Base-by-base conservation (phyloP, 768 basidiomycete species). In the Termitomyces sp. region DNA sequence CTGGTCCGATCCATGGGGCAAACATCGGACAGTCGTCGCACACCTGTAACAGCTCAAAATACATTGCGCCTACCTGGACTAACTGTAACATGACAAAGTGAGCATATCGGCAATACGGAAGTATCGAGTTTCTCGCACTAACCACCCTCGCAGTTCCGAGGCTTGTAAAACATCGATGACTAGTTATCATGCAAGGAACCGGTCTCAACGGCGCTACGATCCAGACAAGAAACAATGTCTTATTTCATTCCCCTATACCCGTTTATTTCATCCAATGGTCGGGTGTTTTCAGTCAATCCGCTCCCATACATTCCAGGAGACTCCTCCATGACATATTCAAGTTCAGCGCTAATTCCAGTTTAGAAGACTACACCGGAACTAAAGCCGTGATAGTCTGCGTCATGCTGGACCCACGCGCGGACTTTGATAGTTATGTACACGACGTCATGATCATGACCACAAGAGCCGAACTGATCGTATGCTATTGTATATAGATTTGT, bases 1-100 rank as follows among this genome's bases (percentile, higher is more conserved):
- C 37, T 95, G 92, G 92, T 68, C 69, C 58, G 94, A 95, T 71
- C 88, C 86, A 59, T 95, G 86, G 86, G 84, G 82, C 46, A 82
- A 81, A 62, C 78, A 86, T 57, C 82, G 93, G 60, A 84, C 87
- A 47, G 86, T 95, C 16, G 68, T 90, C 59, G 87, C 77, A 23
- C 76, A 67, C 66, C 70, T 70, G 63, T 76, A 69, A 77, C 69
- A 21, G 17, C 27, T 41, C 38, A 37, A 27, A 49, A 19, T 29
- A 51, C 47, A 57, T 25, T 32, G 4, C n/a, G n/a, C n/a, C n/a
- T 9, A 50, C 34, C 19, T 50, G 32, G 17, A 21, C 29, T 46
- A 10, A 27, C 8, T 23, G 32, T 16, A 49, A 49, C 48, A 50
- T 50, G 37, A 49, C 49, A 51, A 37, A 37, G 49, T 51, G 25